Evolutionary conservation across 768 basidiomycete species (phyloP), one percentile per base, ranked within the genome.

Genomic region (Boletus subparvulus): DNA sequence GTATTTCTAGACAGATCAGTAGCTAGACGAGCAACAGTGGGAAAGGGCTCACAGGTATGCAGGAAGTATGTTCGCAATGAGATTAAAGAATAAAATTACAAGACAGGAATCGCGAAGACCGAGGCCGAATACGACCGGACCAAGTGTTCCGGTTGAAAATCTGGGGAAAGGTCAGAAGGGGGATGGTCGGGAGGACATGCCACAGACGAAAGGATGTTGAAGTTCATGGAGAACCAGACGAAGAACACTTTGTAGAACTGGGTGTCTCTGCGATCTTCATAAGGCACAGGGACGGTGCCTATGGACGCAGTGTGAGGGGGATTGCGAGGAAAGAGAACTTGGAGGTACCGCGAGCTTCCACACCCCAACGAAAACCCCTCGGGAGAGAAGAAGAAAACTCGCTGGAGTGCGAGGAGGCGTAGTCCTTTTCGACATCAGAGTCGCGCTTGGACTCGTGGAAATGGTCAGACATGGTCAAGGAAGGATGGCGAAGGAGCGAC

Each of bases 201-300:
- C 11, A 67, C 77, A 28, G 30, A 86, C 71, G 77, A 78, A 17
- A 86, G 73, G 28, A 88, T 80, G 61, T 87, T 87, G 69, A 86
- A 79, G 65, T 86, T 87, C 52, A 82, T 78, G 9, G 87, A 83
- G 63, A 88, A 85, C 87, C 87, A 88, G 5, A 88, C 75, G 63
- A 85, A 85, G 74, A 88, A 88, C 62, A 87, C 70, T 57, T 88
- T 85, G 62, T 81, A 82, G 49, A 82, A 78, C 45, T 81, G 79
- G n/a, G 73, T 79, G 62, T 88, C 86, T 10, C 64, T 76, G 45
- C 86, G 79, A 42, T 81, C 73, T 28, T 79, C 78, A 2, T 68
- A 61, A 1, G 79, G 67, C 2, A 83, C 79, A 4, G 87, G 87
- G 19, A 78, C 68, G 24, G 83, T 86, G 0, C 86, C 84, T 72